Conservation (phyloP, 2,329 filamentous ascomycete species). For the Hypoxylon sp. region DNA sequence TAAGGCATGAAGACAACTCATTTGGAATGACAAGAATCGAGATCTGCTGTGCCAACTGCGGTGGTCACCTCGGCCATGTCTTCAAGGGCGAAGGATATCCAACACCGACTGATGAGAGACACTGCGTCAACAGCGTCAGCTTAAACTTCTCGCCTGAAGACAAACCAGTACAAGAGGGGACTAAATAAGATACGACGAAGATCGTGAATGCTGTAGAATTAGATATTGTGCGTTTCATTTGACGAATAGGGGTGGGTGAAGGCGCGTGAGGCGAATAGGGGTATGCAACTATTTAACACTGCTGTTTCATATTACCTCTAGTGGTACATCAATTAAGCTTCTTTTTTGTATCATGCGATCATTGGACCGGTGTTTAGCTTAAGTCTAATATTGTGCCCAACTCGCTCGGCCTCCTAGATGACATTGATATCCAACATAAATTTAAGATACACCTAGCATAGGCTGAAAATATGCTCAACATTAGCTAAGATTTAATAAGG, state of each 20-base stretch:
- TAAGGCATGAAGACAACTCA: slow-evolving; percentile 80
- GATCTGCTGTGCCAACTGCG: slow-evolving; percentile 95
- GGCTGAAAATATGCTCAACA: background rate
- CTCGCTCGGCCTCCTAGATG: background rate
- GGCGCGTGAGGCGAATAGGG: background rate
- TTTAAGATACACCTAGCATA: background rate
- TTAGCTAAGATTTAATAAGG: background rate
- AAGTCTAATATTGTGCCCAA: background rate
- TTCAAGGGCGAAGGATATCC: slow-evolving; percentile 89
- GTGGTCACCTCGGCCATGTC: slow-evolving; percentile 90
- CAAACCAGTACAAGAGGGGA: slow-evolving; percentile 61
- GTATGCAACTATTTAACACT: background rate
- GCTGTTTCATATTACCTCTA: background rate
- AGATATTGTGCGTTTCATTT: slow-evolving; percentile 1
- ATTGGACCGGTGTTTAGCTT: background rate
- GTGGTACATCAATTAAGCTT: background rate
- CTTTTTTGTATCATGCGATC: background rate
- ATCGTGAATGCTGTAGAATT: background rate
- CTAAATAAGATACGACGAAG: slow-evolving; percentile 58
- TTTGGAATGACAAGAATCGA: slow-evolving; percentile 90
- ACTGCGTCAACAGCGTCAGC: slow-evolving; percentile 96
- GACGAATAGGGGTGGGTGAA: background rate
- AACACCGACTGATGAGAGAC: slow-evolving; percentile 93
- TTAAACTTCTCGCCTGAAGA: slow-evolving; percentile 83
- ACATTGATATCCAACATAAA: background rate